Evolutionary conservation across 2,329 filamentous ascomycete genomes (phyloP), one percentile per base, ranked within the genome.

Genomic region (Pleomassaria siparia): DNA sequence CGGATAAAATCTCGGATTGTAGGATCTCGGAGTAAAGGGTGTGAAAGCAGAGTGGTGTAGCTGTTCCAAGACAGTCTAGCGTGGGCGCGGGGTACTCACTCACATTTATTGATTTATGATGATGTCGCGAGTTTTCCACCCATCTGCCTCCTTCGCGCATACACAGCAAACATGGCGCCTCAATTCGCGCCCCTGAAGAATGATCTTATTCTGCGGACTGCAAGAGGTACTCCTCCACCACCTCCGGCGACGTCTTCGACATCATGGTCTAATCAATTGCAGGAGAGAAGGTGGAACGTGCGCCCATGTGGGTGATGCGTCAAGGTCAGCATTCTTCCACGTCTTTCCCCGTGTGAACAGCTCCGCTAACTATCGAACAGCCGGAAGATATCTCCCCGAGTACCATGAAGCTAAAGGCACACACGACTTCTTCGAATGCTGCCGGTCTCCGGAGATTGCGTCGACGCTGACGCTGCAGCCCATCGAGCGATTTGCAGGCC

Each of bases 261-360:
- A 43, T 16, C 49, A 40, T 29, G 11, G n/a, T 44, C 49, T 60
- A 59, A 56, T 62, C 53, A 50, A 49, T 52, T 45, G 36, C 65
- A 95, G 91, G 92, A 71, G 82, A 96, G 75, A 85, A 85, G 70
- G 89, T 97, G 58, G 91, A 96, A 74, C 85, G 94, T 56, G 88
- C 94, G 52, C 94, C 94, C 48, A 89, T 95, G 79, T 99, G 94
- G 94, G 91, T 99, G 70, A 99, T 99, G 94, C 88, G 94, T 74
- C 94, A 99, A 84, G 91, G 91, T 92, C 78, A 72, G 72, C 60
- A 43, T 25, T 21, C 2, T 22, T 15, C 12, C 43, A 18, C n/a
- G n/a, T n/a, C n/a, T 13, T 35, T 46, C 20, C 24, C 11, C 20
- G 11, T 13, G 20, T 22, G 20, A 10, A n/a, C n/a, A n/a, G n/a